Percentiles rank a stretch among this genome's conserved stretches.
These are phyloP conservation scores for Papiliotrema laurentii DNA, from an alignment of 1,284 basidiomycete genomes.

Conservation along the genomic window DNA sequence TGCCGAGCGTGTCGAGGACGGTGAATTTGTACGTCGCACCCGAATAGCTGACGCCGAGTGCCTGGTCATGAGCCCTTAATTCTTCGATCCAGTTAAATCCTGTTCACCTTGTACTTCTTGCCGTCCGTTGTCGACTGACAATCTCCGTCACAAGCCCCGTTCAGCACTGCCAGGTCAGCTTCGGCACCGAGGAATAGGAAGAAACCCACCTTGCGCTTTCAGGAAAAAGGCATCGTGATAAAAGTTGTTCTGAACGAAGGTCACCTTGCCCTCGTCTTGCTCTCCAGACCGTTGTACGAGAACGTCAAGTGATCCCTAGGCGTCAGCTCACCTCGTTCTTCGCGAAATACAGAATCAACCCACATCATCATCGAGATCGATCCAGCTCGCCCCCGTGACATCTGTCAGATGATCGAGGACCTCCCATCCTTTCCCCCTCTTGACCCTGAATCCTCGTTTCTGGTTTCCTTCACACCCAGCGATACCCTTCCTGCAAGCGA, in stretches of 20 bases:
- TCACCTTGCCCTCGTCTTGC: constrained; percentile 52
- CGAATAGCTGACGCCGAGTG: constrained; percentile 88
- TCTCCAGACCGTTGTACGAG: constrained; percentile 77
- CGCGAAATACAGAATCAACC: constrained; percentile 45
- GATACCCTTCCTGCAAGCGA: constrained; percentile 57
- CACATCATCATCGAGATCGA: constrained; percentile 96
- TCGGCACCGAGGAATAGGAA: neutral
- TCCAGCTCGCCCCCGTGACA: constrained; percentile 71
- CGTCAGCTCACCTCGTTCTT: neutral
- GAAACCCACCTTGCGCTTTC: constrained; percentile 74
- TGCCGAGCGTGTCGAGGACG: constrained; percentile 86
- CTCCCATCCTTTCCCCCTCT: constrained; percentile 59
- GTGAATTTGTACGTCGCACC: constrained; percentile 98
- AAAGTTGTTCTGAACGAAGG: constrained; percentile 95
- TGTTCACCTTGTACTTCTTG: constrained; percentile 63
- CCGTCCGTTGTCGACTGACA: constrained; percentile 63
- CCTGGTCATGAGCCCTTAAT: constrained; percentile 53
- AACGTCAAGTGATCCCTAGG: constrained; percentile 85
- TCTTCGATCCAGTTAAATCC: neutral
- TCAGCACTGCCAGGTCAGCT: constrained; percentile 60
- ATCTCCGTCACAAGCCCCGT: constrained; percentile 82
- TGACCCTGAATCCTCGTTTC: constrained; percentile 61
- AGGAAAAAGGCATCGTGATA: constrained; percentile 99
- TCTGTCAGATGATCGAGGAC: constrained; percentile 67
- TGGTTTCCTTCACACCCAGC: constrained; percentile 24